These are phyloP conservation scores for Colletotrichum sp. DNA, from an alignment of 2,329 filamentous ascomycete species.

Conservation along the genomic window DNA sequence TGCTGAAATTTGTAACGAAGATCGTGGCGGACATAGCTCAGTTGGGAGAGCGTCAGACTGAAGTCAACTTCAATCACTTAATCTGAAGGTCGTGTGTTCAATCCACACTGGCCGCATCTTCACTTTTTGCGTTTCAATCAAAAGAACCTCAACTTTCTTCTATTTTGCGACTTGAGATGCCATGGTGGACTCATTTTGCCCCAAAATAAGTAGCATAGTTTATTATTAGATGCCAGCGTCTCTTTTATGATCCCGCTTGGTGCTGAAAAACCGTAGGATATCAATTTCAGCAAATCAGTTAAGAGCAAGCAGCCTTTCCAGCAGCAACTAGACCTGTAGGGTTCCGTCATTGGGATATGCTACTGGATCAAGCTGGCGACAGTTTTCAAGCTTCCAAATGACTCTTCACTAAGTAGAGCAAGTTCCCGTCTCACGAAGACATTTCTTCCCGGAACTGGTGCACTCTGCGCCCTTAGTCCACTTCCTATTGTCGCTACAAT, in stretches of 20 bases:
- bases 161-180: not conserved
- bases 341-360: not conserved
- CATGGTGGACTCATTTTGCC: not conserved
- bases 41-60: conserved; percentile 23
- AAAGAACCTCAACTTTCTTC: not conserved
- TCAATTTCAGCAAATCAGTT: not conserved
- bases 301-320: not conserved
- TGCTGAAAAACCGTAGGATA: rapidly evolving
- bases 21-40: conserved; percentile 21
- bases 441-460: not conserved
- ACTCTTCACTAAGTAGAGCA: not conserved
- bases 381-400: not conserved
- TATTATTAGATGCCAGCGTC: not conserved
- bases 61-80: conserved; percentile 18
- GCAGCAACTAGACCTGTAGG: not conserved
- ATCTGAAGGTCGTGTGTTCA: conserved; percentile 23
- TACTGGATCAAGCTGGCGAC: not conserved
- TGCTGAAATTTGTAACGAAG: rapidly evolving
- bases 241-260: rapidly evolving
- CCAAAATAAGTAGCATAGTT: not conserved
- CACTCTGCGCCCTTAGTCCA: not conserved
- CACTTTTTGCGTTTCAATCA: not conserved
- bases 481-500: not conserved
- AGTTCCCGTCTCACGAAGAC: not conserved
- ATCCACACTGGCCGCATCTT: conserved; percentile 22